Percentiles rank a stretch among this genome's conserved stretches.
Evolutionary conservation across 768 basidiomycete genomes (phyloP).

Genomic region (Pleurotus pulmonarius): DNA sequence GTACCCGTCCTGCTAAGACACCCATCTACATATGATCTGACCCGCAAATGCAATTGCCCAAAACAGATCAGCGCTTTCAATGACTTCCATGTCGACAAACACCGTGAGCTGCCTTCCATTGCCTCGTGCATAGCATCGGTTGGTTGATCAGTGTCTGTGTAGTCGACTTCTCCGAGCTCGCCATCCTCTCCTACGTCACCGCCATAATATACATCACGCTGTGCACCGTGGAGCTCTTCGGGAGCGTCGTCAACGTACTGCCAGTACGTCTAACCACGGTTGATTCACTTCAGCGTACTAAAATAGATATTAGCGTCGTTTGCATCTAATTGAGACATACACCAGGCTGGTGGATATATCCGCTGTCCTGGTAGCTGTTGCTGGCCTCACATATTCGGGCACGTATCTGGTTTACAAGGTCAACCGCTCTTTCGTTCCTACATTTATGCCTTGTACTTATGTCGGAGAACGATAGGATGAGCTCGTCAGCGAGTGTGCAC

Average conservation of each 20-base stretch:
- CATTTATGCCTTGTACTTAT: neutral
- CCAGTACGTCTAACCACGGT: neutral
- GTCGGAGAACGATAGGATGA: constrained; percentile 4
- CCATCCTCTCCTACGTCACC: neutral
- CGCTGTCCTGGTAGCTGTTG: constrained; percentile 1
- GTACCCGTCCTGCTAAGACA: neutral
- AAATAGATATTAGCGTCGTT: neutral
- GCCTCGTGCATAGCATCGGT: neutral
- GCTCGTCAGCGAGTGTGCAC: constrained; percentile 8
- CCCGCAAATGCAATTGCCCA: neutral
- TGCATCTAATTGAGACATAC: constrained; percentile 1
- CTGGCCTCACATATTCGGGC: constrained; percentile 3
- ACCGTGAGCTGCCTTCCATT: neutral
- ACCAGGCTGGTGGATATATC: neutral
- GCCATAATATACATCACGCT: neutral
- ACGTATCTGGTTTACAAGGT: constrained; percentile 4
- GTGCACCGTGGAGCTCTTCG: constrained; percentile 1
- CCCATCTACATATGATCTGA: no score
- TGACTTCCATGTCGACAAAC: constrained; percentile 2
- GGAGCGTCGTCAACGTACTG: neutral
- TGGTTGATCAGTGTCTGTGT: neutral
- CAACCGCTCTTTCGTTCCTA: neutral
- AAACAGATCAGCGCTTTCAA: neutral
- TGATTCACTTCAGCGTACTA: neutral
- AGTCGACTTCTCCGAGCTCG: constrained; percentile 3